A percentile compares a stretch with the other conserved stretches of the same genome.
These are phyloP conservation scores for Yarrowia sp. DNA, from an alignment of 805 yeast species.

Conservation along the genomic window DNA sequence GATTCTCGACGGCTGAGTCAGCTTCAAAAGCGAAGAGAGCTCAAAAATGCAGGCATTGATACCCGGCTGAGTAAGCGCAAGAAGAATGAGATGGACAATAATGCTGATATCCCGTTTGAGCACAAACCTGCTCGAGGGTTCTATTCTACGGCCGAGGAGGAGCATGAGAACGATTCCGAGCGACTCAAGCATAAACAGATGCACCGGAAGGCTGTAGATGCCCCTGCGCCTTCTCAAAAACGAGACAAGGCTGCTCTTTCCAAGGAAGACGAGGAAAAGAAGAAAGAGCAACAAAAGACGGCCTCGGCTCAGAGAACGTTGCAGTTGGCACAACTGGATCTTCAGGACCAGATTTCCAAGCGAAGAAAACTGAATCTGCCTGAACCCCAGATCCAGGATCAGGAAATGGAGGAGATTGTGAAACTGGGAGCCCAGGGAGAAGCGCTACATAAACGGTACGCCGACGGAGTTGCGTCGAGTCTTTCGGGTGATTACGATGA, in stretches of 20 bases:
- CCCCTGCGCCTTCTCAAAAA: conserved; percentile 42
- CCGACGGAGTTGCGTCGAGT: conserved; percentile 41
- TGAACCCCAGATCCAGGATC: conserved; percentile 49
- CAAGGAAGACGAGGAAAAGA: conserved; percentile 43
- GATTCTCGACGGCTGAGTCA: conserved; percentile 79
- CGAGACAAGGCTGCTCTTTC: conserved; percentile 40
- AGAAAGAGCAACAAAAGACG: conserved; percentile 46
- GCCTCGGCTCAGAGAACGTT: conserved; percentile 46
- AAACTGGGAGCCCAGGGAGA: conserved; percentile 45
- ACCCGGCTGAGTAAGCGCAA: conserved; percentile 54
- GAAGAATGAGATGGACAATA: conserved; percentile 75
- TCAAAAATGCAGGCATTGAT: conserved; percentile 46
- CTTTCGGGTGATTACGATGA: conserved; percentile 41
- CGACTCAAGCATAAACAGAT: conserved; percentile 47
- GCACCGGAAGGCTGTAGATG: conserved; percentile 48
- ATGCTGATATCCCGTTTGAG: conserved; percentile 82
- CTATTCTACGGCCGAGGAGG: conserved; percentile 73
- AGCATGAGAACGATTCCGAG: conserved; percentile 49
- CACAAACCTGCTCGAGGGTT: conserved; percentile 70
- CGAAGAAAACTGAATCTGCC: conserved; percentile 53
- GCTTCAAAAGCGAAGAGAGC: conserved; percentile 67
- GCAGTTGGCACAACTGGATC: conserved; percentile 47
- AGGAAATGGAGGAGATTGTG: conserved; percentile 48
- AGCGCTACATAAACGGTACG: conserved; percentile 42
- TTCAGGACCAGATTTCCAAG: conserved; percentile 50